Evolutionary conservation across 2,329 filamentous ascomycete genomes (phyloP), one percentile per base, ranked within the genome.

Genomic region (Didymella pinodella): DNA sequence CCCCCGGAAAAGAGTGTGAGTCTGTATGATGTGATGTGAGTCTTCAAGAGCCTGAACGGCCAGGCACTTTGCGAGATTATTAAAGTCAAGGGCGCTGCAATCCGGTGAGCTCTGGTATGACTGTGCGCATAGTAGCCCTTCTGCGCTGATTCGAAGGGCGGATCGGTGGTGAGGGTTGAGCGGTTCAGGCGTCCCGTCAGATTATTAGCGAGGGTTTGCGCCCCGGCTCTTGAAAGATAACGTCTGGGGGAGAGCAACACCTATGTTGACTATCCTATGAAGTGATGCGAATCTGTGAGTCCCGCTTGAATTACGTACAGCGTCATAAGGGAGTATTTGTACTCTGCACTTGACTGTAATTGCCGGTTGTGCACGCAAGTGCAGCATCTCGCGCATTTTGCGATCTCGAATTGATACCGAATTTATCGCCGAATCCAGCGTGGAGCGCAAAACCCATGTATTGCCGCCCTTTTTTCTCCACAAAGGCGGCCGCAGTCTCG

Each of bases 1-100:
- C 40, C 64, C 68, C 66, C 60, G 57, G 56, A 54, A 57, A 62
- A 62, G 68, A 72, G 64, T 57, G 65, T 60, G 67, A 71, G 64
- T 57, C 64, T 67, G 44, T 60, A 68, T 73, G 69, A 70, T 64
- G 41, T 53, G 65, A 52, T 65, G 65, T 70, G 70, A 70, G 59
- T 71, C 64, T 41, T 41, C 38, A 66, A 64, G 36, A 67, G 70
- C 70, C 71, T 73, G 57, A 73, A 41, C 38, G 38, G 38, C 20
- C 38, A 41, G 70, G 68, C 66, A 64, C 25, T 63, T 59, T 49
- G 43, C 58, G 34, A 57, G 38, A 59, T 46, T 48, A 61, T 65
- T 66, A 70, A 69, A 62, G 54, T 66, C 63, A 68, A 68, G 65
- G 48, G 48, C 51, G 57, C 52, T 48, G 44, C 43, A 40, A 49